Conservation (phyloP, 163 green algal species). For the Scenedesmus sp. region DNA sequence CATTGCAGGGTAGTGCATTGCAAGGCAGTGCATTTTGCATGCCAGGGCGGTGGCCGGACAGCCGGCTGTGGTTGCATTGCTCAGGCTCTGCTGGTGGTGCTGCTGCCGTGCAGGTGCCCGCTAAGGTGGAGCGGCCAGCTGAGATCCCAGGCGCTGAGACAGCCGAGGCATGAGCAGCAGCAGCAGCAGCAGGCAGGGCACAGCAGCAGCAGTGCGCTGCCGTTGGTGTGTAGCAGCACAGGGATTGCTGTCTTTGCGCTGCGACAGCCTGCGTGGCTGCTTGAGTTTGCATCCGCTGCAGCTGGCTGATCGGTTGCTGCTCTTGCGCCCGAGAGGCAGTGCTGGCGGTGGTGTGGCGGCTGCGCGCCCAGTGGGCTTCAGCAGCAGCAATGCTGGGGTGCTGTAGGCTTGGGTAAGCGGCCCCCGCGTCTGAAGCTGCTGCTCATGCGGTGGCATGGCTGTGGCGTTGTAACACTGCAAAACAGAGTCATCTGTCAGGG, state of each 20-base stretch:
- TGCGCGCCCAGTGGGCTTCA: not conserved
- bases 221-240: constrained; percentile 8
- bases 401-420: not conserved
- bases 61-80: not conserved
- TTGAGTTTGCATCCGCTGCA: not conserved
- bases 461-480: not conserved
- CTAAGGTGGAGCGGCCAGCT: constrained; percentile 87
- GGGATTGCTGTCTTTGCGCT: constrained; percentile 2
- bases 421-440: not conserved
- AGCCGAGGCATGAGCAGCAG: constrained; percentile 35
- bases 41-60: too few relatives aligned
- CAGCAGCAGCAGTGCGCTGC: constrained; percentile 9
- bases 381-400: not conserved
- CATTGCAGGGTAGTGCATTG: too few relatives aligned
- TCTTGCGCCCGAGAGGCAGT: not conserved
- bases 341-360: not conserved
- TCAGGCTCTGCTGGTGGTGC: not conserved
- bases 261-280: not conserved
- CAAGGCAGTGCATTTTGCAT: too few relatives aligned
- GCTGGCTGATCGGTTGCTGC: not conserved
- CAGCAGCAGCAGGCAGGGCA: constrained; percentile 41
- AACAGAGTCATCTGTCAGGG: not conserved
- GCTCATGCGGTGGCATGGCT: not conserved
- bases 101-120: constrained; percentile 63
- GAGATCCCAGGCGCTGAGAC: constrained; percentile 73